A percentile compares a stretch with the other conserved stretches of the same genome.
Conservation (phyloP, 306 rosid genomes). For the Cicer yamashitae region DNA sequence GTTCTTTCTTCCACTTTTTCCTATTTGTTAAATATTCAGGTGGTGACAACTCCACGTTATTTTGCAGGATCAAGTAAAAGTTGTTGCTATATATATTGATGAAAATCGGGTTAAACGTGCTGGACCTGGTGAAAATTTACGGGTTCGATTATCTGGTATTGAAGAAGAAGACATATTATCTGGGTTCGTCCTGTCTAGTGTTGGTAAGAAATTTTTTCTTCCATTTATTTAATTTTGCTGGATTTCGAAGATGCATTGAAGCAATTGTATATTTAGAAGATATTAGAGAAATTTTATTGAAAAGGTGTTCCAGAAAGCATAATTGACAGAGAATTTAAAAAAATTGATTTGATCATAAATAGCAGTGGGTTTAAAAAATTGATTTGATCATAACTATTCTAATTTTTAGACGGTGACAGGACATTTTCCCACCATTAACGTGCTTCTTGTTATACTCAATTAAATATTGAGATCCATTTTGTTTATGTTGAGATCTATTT, state of each 20-base stretch:
- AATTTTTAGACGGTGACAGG: background rate
- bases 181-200: slow-evolving; percentile 85
- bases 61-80: slow-evolving; percentile 84
- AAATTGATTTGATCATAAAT: slow-evolving; percentile 4
- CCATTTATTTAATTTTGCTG: slow-evolving; percentile 1
- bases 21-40: background rate
- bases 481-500: background rate
- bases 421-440: background rate
- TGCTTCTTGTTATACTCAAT: slow-evolving; percentile 15
- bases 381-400: background rate
- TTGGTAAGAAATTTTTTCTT: slow-evolving; percentile 57
- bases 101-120: slow-evolving; percentile 75
- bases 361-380: background rate
- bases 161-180: slow-evolving; percentile 84
- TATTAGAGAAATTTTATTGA: background rate
- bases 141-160: slow-evolving; percentile 81
- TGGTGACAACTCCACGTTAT: slow-evolving; percentile 36
- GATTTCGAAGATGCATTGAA: slow-evolving; percentile 22
- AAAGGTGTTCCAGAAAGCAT: slow-evolving; percentile 3
- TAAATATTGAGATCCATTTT: slow-evolving; percentile 20
- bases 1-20: background rate
- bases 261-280: background rate
- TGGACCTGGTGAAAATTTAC: slow-evolving; percentile 99
- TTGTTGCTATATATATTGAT: slow-evolving; percentile 66
- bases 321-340: background rate